Conservation (phyloP, 306 rosid species). For the Dryas octopetala region DNA sequence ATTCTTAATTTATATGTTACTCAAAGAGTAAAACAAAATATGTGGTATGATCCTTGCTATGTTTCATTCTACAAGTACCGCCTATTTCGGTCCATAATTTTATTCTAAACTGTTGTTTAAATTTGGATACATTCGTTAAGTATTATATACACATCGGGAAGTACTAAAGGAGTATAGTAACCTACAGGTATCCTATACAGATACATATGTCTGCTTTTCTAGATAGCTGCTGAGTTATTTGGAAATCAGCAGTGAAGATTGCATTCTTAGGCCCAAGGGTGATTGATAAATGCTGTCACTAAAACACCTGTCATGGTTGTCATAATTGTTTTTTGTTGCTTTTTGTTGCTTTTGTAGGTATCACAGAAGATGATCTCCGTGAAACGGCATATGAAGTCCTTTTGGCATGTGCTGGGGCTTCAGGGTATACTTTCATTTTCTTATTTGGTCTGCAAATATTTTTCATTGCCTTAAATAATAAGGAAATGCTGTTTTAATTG, state of each 20-base stretch:
- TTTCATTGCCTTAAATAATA: not conserved
- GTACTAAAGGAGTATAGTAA: not conserved
- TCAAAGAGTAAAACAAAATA: not conserved
- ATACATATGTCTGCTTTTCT: not conserved
- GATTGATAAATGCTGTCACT: not conserved
- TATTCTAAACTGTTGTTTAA: not conserved
- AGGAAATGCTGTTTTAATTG: constrained; percentile 19
- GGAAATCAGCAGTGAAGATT: constrained; percentile 1
- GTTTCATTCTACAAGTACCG: not conserved
- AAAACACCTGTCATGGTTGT: not conserved
- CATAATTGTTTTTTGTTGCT: constrained; percentile 8
- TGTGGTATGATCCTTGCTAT: not conserved
- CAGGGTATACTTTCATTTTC: constrained; percentile 56
- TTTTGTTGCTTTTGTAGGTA: constrained; percentile 50
- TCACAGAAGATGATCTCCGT: constrained; percentile 86
- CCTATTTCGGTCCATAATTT: not conserved
- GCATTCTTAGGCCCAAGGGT: not conserved
- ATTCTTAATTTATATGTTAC: not conserved
- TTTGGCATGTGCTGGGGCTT: constrained; percentile 97
- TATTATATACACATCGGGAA: constrained; percentile 1
- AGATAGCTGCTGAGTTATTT: not conserved
- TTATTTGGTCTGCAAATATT: not conserved
- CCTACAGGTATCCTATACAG: not conserved
- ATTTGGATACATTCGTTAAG: not conserved
- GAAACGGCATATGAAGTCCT: constrained; percentile 94